Conservation (phyloP, 495 filamentous ascomycete genomes). For the Amniculicola lignicola region DNA sequence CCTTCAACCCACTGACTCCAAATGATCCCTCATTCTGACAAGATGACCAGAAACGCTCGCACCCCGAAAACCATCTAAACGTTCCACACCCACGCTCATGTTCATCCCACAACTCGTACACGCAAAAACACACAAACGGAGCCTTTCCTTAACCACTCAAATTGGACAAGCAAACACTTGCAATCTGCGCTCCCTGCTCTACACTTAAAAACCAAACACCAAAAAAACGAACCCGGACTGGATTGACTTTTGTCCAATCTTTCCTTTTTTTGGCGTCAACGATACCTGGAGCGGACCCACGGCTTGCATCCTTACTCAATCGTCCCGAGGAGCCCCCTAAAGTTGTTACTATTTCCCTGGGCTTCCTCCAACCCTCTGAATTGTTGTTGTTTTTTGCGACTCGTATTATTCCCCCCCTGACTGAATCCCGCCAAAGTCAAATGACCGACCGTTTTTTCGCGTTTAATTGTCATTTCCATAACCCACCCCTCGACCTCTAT, state of each 20-base stretch:
- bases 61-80: constrained; percentile 35
- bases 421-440: no score
- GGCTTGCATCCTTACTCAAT: constrained; percentile 7
- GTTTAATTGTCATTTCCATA: no score
- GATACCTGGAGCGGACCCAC: constrained; percentile 7
- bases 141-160: constrained; percentile 14
- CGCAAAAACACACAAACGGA: constrained; percentile 11
- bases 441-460: no score
- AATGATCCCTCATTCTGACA: background rate
- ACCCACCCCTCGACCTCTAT: no score
- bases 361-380: no score
- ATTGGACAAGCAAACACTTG: constrained; percentile 17
- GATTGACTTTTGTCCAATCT: constrained; percentile 13
- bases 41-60: constrained; percentile 34
- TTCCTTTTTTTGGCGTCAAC: background rate
- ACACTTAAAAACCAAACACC: constrained; percentile 8
- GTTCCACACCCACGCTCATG: constrained; percentile 1
- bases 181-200: background rate
- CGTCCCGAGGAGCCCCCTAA: no score
- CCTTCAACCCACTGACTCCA: no score
- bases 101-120: background rate
- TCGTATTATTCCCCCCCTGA: no score
- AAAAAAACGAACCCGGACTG: constrained; percentile 15
- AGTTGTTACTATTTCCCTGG: no score
- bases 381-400: no score